phyloP scores from a whole-genome alignment of 305 asterid genomes.

The Fraxinus floribunda region DNA sequence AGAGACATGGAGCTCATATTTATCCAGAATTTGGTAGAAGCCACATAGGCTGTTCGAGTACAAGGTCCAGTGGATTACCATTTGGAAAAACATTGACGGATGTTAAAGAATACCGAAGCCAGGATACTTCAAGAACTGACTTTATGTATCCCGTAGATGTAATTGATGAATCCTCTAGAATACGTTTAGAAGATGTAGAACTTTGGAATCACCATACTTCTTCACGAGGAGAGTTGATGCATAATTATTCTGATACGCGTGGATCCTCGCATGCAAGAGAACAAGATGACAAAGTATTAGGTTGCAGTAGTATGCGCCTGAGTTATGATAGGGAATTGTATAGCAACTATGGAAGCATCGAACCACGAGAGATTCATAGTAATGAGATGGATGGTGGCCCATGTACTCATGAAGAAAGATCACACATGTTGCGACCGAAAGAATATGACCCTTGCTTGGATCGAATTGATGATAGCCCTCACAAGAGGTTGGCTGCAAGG shows the following conservation, averaged over 20 bases:
- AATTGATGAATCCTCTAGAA: slow-evolving; percentile 36
- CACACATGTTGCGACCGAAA: slow-evolving; percentile 32
- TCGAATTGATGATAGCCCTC: slow-evolving; percentile 27
- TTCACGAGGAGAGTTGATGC: slow-evolving; percentile 23
- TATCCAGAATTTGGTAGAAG: slow-evolving; percentile 32
- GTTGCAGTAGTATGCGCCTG: slow-evolving; percentile 33
- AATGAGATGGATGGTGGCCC: slow-evolving; percentile 30
- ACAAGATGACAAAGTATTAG: slow-evolving; percentile 35
- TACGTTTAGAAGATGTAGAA: slow-evolving; percentile 31
- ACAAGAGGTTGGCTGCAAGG: slow-evolving; percentile 28
- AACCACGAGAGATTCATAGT: slow-evolving; percentile 23
- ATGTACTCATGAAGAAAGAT: slow-evolving; percentile 31
- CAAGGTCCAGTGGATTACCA: slow-evolving; percentile 27
- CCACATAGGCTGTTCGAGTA: slow-evolving; percentile 19
- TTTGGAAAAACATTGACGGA: slow-evolving; percentile 23
- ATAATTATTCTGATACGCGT: slow-evolving; percentile 29
- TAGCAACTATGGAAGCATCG: slow-evolving; percentile 32
- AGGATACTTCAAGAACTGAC: slow-evolving; percentile 31
- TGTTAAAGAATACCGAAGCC: slow-evolving; percentile 34
- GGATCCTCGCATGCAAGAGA: slow-evolving; percentile 26
- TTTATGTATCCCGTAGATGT: slow-evolving; percentile 16
- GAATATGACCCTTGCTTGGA: slow-evolving; percentile 28
- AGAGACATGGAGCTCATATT: slow-evolving; percentile 27
- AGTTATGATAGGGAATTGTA: slow-evolving; percentile 29
- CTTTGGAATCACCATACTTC: slow-evolving; percentile 33